These are phyloP conservation scores for Phylloporus sp. DNA, from an alignment of 768 basidiomycete genomes.

Conservation along the genomic window DNA sequence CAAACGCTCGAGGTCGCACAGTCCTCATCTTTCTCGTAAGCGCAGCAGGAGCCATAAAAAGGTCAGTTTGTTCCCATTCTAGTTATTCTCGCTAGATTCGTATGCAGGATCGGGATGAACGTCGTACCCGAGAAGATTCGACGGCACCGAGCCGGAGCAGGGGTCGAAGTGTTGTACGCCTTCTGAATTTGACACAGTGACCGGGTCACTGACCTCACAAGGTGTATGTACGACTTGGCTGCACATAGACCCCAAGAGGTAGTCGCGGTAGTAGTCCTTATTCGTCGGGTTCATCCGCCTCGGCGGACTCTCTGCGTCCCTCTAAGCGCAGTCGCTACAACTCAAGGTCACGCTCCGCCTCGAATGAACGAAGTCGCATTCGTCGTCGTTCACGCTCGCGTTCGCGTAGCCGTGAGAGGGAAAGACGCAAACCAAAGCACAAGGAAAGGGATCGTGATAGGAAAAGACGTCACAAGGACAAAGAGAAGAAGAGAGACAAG, in stretches of 20 bases:
- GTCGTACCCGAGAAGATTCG: conserved; percentile 1
- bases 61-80: background rate
- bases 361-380: conserved; percentile 11
- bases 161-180: conserved; percentile 31
- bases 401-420: conserved; percentile 27
- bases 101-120: conserved; percentile 10
- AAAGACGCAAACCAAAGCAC: conserved; percentile 22
- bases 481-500: conserved; percentile 34
- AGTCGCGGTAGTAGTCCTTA: conserved; percentile 15
- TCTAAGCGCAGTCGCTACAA: conserved; percentile 14
- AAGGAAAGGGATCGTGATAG: conserved; percentile 31
- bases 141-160: conserved; percentile 6
- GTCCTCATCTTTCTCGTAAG: conserved; percentile 9
- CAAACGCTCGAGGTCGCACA: conserved; percentile 24
- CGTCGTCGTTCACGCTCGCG: conserved; percentile 23
- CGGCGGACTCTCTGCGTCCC: conserved; percentile 10
- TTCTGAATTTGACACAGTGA: background rate
- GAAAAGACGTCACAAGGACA: conserved; percentile 37
- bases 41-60: conserved; percentile 2
- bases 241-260: conserved; percentile 20
- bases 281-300: conserved; percentile 16
- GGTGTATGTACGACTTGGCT: conserved; percentile 15
- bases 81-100: background rate
- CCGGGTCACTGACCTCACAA: conserved; percentile 24
- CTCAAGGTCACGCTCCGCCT: conserved; percentile 23